Evolutionary conservation across 2,329 filamentous ascomycete genomes (phyloP).

Genomic region (Talaromyces sp.): DNA sequence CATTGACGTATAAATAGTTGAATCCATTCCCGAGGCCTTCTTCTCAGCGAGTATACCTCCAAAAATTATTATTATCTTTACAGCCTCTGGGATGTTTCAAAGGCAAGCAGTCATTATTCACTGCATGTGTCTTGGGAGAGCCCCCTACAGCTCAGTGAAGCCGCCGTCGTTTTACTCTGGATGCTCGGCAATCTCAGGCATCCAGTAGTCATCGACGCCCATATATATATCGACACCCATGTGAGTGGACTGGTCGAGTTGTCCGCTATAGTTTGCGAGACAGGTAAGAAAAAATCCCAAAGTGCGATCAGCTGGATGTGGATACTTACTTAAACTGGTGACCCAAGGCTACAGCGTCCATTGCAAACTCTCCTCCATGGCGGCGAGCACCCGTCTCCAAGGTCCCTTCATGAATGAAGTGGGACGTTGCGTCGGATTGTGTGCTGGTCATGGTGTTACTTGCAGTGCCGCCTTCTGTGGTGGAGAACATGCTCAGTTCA

Average conservation of each 20-base stretch:
- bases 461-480: not conserved
- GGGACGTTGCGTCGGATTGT: not conserved
- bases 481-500: not conserved
- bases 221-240: not conserved
- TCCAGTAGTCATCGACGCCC: not conserved
- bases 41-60: too few species aligned
- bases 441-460: not conserved
- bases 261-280: not conserved
- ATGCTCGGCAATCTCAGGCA: not conserved
- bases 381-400: too few species aligned
- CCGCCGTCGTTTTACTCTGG: too few species aligned
- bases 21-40: too few species aligned
- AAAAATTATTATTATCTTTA: too few species aligned
- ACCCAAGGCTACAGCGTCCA: not conserved
- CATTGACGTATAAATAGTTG: too few species aligned
- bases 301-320: not conserved
- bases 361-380: not conserved
- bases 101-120: too few species aligned
- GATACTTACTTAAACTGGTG: constrained; percentile 6
- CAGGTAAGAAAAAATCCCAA: not conserved
- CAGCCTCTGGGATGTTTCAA: too few species aligned
- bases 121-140: too few species aligned
- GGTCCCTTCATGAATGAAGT: not conserved
- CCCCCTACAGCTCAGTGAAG: too few species aligned
- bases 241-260: not conserved